Percentiles rank a stretch among this genome's conserved stretches.
phyloP scores from a whole-genome alignment of 2,329 filamentous ascomycete species.

The Dactylonectria estremocensis region DNA sequence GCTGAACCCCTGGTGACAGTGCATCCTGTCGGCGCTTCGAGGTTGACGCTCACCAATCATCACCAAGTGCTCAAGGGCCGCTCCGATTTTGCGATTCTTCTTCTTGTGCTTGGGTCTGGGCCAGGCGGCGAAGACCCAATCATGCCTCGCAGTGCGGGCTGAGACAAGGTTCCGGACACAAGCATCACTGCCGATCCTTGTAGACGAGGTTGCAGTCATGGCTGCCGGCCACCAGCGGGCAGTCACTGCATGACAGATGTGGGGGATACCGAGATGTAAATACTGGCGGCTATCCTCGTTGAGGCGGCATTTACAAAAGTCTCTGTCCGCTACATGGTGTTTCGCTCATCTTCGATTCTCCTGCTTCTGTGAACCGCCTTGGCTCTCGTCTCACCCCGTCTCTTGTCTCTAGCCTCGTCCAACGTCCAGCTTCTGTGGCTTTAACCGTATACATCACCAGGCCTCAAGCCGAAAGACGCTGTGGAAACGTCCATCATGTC shows the following conservation, averaged over 20 bases:
- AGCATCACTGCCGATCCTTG: conserved; percentile 28
- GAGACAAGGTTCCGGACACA: conserved; percentile 29
- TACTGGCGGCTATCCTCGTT: conserved; percentile 42
- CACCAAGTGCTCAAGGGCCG: conserved; percentile 10
- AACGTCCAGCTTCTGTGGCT: neutral
- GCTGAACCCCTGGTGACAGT: conserved; percentile 40
- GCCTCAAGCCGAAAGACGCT: neutral
- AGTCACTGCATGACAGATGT: conserved; percentile 32
- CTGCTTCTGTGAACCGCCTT: conserved; percentile 41
- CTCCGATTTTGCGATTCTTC: conserved; percentile 32
- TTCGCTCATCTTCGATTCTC: conserved; percentile 23
- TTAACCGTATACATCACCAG: conserved; percentile 11
- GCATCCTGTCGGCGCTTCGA: conserved; percentile 50
- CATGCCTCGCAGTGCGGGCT: conserved; percentile 31
- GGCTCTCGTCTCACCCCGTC: conserved; percentile 11
- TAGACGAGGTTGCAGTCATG: conserved; percentile 37
- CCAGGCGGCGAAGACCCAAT: conserved; percentile 40
- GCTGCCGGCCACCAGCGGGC: conserved; percentile 25
- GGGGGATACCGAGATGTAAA: conserved; percentile 43
- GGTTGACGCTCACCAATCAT: conserved; percentile 48
- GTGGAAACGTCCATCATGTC: conserved; percentile 54
- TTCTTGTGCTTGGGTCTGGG: conserved; percentile 39
- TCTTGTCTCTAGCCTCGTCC: conserved; percentile 20
- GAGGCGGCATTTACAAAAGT: conserved; percentile 10
- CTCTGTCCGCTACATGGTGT: conserved; percentile 20